Conservation (phyloP, 257 asterid genomes). For the Salvia rosmarinus region DNA sequence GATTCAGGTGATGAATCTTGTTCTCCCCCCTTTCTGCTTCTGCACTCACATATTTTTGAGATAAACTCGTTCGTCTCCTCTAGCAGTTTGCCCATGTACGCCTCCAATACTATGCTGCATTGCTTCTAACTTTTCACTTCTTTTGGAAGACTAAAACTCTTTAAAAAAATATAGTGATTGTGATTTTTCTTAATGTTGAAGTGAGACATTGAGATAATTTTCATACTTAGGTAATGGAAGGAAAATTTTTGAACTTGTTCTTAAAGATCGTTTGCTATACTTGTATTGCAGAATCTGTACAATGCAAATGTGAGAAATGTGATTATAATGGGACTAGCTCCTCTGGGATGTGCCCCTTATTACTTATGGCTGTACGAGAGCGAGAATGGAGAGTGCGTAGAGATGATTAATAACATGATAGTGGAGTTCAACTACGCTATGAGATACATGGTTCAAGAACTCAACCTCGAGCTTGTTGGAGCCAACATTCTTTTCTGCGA, state of each 20-base stretch:
- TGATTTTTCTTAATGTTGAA: not conserved
- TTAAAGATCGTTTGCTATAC: constrained; percentile 3
- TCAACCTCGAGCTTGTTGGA: constrained; percentile 58
- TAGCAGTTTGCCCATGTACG: not conserved
- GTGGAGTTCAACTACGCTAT: constrained; percentile 74
- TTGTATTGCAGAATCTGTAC: constrained; percentile 75
- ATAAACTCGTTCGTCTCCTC: not conserved
- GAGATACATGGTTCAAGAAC: constrained; percentile 77
- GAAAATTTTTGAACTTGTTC: not conserved
- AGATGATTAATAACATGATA: constrained; percentile 72
- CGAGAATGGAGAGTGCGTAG: constrained; percentile 61
- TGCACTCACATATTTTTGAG: not conserved
- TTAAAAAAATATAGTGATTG: not conserved
- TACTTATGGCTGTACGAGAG: constrained; percentile 69
- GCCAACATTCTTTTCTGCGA: constrained; percentile 81
- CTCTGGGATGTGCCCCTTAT: constrained; percentile 88
- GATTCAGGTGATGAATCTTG: constrained; percentile 59
- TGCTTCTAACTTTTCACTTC: not conserved
- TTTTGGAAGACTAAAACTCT: not conserved
- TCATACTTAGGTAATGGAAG: not conserved
- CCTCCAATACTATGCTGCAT: not conserved
- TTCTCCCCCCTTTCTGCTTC: not conserved
- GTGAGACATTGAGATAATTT: not conserved
- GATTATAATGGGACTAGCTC: constrained; percentile 92
- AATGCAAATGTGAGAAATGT: constrained; percentile 75